These are phyloP conservation scores for Rosa chinensis DNA, from an alignment of 306 rosid genomes.

Conservation along the genomic window DNA sequence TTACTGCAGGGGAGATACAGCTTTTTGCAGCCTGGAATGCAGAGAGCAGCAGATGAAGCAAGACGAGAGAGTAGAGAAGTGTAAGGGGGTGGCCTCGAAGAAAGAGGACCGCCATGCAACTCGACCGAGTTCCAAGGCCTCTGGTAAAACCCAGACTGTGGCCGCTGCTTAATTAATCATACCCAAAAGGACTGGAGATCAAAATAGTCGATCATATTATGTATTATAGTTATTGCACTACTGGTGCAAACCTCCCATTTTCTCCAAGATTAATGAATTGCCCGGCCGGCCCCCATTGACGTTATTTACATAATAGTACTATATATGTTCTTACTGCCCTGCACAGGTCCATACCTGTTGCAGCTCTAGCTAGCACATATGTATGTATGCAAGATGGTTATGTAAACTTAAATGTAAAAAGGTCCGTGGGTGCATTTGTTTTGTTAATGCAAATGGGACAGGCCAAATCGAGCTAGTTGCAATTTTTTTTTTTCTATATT, in stretches of 20 bases:
- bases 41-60: slow-evolving; percentile 74
- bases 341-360: background rate
- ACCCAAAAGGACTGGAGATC: background rate
- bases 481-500: background rate
- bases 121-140: slow-evolving; percentile 24
- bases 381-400: background rate
- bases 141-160: slow-evolving; percentile 38
- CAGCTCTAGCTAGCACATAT: background rate
- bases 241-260: background rate
- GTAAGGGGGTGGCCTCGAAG: slow-evolving; percentile 24
- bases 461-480: slow-evolving; percentile 11
- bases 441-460: slow-evolving; percentile 18
- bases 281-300: slow-evolving; percentile 10
- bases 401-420: slow-evolving; percentile 17
- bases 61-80: slow-evolving; percentile 57
- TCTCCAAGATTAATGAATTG: background rate
- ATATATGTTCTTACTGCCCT: background rate
- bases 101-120: slow-evolving; percentile 34
- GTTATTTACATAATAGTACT: slow-evolving; percentile 4
- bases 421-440: slow-evolving; percentile 10
- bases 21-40: slow-evolving; percentile 91
- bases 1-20: slow-evolving; percentile 76
- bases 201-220: background rate
- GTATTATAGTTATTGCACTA: background rate
- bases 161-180: slow-evolving; percentile 35